Evolutionary conservation across 352 stramenopile genomes (phyloP).

Genomic region (Phytophthora constricta): DNA sequence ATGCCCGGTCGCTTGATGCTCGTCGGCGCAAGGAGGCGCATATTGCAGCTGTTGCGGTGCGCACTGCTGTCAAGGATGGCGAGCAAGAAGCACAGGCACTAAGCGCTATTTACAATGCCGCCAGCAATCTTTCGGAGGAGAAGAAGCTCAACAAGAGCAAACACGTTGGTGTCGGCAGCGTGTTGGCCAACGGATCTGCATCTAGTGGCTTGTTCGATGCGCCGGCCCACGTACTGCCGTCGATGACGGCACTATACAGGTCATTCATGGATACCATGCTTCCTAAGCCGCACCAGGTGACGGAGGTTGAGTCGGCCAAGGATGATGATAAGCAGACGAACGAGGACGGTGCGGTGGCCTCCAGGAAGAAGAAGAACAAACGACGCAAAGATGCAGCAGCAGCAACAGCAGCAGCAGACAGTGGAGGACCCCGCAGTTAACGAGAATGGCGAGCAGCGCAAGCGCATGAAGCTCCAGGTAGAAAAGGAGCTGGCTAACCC

Average conservation of each 20-base stretch:
- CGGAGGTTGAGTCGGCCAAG: constrained; percentile 7
- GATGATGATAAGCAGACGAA: constrained; percentile 9
- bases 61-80: constrained; percentile 21
- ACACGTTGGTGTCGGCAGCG: constrained; percentile 23
- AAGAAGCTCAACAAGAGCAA: constrained; percentile 34
- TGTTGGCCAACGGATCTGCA: constrained; percentile 20
- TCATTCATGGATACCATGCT: constrained; percentile 91
- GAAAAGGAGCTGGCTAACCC: constrained; percentile 72
- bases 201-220: constrained; percentile 73
- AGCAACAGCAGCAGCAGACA: constrained; percentile 37
- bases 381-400: constrained; percentile 62
- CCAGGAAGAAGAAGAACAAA: constrained; percentile 67
- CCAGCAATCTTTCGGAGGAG: constrained; percentile 13
- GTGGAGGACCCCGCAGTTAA: constrained; percentile 16
- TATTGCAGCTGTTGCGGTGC: constrained; percentile 22
- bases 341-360: constrained; percentile 21
- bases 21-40: constrained; percentile 46
- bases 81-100: constrained; percentile 51
- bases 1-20: constrained; percentile 48
- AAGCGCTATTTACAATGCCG: constrained; percentile 53
- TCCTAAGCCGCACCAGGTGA: constrained; percentile 54
- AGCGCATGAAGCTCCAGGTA: constrained; percentile 69
- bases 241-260: constrained; percentile 82
- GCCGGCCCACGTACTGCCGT: constrained; percentile 81
- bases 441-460: constrained; percentile 49